Percentiles rank a stretch among this genome's conserved stretches.
These are phyloP conservation scores for Cryptococcus sp. DNA, from an alignment of 1,284 basidiomycete species.

Conservation along the genomic window DNA sequence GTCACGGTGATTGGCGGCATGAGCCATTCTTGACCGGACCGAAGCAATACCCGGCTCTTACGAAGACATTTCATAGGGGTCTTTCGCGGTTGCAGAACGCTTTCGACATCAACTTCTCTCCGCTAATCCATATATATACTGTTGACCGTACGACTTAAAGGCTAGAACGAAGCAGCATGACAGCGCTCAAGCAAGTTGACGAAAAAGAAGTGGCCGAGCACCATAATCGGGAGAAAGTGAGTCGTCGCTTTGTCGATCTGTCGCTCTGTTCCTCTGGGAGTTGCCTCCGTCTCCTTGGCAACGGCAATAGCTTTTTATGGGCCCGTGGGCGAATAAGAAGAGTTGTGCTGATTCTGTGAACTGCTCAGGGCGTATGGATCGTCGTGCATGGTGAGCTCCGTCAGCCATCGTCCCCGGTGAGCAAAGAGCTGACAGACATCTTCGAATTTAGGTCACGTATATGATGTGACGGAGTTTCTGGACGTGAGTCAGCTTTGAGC, in stretches of 20 bases:
- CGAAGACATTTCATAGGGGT: too few species aligned
- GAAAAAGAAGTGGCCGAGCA: conserved; percentile 52
- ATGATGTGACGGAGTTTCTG: conserved; percentile 76
- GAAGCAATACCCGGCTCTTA: too few species aligned
- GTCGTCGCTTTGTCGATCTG: conserved; percentile 3
- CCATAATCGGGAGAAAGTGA: conserved; percentile 48
- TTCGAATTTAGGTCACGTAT: conserved; percentile 60
- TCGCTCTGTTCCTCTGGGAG: neutral
- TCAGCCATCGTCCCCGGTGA: conserved; percentile 1
- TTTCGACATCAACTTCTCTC: too few species aligned
- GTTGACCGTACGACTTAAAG: too few species aligned
- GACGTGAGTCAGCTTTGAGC: conserved; percentile 56
- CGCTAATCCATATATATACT: too few species aligned
- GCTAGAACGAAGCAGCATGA: conserved; percentile 15
- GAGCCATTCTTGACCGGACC: too few species aligned
- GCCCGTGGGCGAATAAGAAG: neutral
- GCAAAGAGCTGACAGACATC: conserved; percentile 3
- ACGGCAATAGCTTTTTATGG: neutral
- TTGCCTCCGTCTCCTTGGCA: neutral
- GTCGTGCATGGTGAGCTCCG: conserved; percentile 71
- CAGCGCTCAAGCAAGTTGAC: conserved; percentile 41
- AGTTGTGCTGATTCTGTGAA: conserved; percentile 9
- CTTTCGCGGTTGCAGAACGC: too few species aligned
- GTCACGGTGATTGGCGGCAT: too few species aligned
- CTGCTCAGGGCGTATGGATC: conserved; percentile 74